Evolutionary conservation across 2,329 filamentous ascomycete species (phyloP), one percentile per base, ranked within the genome.

Genomic region (Herpotrichia juniperi): DNA sequence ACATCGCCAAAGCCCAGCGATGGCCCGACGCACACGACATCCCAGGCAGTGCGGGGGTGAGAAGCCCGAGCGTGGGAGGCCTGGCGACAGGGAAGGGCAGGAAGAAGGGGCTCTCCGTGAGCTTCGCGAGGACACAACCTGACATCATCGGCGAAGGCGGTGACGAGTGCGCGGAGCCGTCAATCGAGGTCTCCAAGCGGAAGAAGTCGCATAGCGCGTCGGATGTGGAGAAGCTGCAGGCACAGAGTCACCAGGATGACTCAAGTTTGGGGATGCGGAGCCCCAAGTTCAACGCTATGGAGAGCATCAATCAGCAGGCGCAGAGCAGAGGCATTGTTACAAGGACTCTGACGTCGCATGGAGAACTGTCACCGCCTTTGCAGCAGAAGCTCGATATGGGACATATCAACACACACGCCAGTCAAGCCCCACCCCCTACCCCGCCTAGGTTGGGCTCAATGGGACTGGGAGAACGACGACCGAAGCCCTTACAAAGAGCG

Each of bases 141-240:
- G 88, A 91, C 42, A 75, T 96, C 56, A 97, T 97, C 66, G 93
- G 93, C 42, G 88, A 93, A 73, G 93, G 93, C 51, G 93, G 93
- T 28, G 93, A 97, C 66, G 92, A 96, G 72, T 88, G 89, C 48
- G 86, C 90, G 48, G 77, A 83, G 8, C 89, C 90, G 1, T 83
- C 87, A 1, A 78, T 85, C 17, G 89, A 94, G 67, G 87, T 96
- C 48, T 87, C 85, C 4, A 81, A 79, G 68, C 78, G 76, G 56
- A 87, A 82, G 72, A 70, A 68, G 52, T 57, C 63, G 25, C 57
- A 50, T 54, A 67, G 57, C 47, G 21, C 57, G 28, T 45, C 62
- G 6, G 54, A 54, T 17, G 42, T 49, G 17, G 63, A 61, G 44
- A 57, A 50, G 39, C 50, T 57, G 48, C 59, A 49, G 37, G n/a